These are phyloP conservation scores for Tuber borchii DNA, from an alignment of 495 filamentous ascomycete species.

Conservation along the genomic window DNA sequence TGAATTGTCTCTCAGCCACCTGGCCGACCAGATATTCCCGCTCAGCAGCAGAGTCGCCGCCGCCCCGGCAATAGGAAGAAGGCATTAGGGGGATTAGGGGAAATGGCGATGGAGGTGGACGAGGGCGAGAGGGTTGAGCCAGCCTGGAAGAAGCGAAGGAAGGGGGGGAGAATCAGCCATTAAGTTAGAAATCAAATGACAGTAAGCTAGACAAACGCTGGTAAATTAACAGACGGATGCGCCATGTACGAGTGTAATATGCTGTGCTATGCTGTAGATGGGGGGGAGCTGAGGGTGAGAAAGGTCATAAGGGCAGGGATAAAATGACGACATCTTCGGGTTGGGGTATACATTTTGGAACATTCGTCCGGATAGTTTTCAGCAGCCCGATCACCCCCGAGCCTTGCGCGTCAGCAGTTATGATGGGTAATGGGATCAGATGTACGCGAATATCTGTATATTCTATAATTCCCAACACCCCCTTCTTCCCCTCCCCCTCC, in stretches of 20 bases:
- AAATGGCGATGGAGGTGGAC: background rate
- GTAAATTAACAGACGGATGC: background rate
- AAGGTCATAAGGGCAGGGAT: background rate
- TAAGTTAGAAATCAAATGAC: background rate
- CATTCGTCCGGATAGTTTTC: background rate
- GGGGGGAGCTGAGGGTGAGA: background rate
- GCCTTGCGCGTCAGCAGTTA: background rate
- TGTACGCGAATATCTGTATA: background rate
- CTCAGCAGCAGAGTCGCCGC: background rate
- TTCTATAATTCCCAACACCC: background rate
- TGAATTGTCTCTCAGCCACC: constrained; percentile 56
- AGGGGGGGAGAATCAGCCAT: background rate
- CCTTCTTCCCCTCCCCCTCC: background rate
- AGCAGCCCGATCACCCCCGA: background rate
- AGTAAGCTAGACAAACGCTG: background rate
- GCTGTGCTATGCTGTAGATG: background rate
- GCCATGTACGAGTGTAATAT: background rate
- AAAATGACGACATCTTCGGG: background rate
- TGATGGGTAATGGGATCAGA: background rate
- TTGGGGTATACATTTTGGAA: background rate
- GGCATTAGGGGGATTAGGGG: background rate
- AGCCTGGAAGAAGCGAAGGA: background rate
- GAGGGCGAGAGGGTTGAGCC: background rate
- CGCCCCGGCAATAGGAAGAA: background rate
- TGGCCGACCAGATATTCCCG: background rate